Evolutionary conservation across 192 early-diverging fungal genomes (phyloP).

Genomic region (Phlyctochytrium bullatum): DNA sequence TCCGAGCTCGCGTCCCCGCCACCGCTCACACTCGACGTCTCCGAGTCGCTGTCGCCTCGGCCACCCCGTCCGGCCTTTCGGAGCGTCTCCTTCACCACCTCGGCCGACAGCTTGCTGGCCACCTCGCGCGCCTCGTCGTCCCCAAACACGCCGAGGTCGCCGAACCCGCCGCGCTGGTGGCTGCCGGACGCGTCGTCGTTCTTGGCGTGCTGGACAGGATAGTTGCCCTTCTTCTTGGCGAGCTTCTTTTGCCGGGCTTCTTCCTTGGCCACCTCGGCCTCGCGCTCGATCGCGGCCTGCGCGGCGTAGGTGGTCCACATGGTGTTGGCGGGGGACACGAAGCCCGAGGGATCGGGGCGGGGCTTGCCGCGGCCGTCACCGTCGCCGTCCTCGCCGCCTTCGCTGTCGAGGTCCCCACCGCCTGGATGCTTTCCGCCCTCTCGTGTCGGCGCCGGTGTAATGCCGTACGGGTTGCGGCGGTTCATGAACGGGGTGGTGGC

Average conservation of each 20-base stretch:
- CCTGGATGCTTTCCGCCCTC: not conserved
- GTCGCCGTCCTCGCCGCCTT: not conserved
- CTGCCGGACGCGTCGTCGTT: no score
- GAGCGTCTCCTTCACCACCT: not conserved
- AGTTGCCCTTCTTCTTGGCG: not conserved
- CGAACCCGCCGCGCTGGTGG: not conserved
- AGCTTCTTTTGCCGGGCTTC: not conserved
- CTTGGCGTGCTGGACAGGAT: not conserved
- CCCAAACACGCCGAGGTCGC: conserved; percentile 8
- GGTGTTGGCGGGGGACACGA: conserved; percentile 20
- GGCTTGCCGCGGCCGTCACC: not conserved
- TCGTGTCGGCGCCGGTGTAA: not conserved
- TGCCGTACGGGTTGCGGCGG: no score
- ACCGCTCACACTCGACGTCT: not conserved
- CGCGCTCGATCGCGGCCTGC: not conserved
- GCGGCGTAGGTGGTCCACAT: conserved; percentile 18
- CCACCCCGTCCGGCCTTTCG: not conserved
- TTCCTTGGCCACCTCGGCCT: not conserved
- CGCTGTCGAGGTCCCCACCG: not conserved
- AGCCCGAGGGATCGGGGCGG: conserved; percentile 15
- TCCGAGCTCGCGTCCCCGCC: no score
- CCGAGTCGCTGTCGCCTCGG: not conserved
- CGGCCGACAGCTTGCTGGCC: not conserved
- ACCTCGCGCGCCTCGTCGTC: conserved; percentile 1
- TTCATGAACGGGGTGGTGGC: no score